Evolutionary conservation across 2,329 filamentous ascomycete genomes (phyloP).

Genomic region (Claviceps spartinae): DNA sequence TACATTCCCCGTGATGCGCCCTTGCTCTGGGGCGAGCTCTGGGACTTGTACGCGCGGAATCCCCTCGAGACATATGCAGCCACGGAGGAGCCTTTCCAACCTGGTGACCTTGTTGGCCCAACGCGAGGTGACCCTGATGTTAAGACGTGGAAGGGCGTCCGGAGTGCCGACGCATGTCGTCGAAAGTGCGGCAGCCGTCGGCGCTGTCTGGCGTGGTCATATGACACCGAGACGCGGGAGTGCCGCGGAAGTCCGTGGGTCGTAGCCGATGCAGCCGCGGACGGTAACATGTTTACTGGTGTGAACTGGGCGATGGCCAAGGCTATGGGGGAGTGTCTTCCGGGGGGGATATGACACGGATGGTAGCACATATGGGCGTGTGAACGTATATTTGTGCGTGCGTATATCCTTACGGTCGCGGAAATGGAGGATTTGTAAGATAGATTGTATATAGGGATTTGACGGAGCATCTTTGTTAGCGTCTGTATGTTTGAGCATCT

Average conservation of each 20-base stretch:
- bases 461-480: too few relatives aligned
- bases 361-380: neutral
- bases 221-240: constrained; percentile 23
- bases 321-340: constrained; percentile 9
- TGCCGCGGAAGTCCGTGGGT: constrained; percentile 38
- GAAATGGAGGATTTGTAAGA: too few relatives aligned
- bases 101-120: constrained; percentile 37
- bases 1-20: constrained; percentile 15
- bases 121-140: constrained; percentile 24
- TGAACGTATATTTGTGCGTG: neutral
- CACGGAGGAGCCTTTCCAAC: constrained; percentile 11
- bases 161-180: constrained; percentile 28
- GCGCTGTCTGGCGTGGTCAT: constrained; percentile 39
- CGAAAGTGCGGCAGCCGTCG: constrained; percentile 24
- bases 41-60: constrained; percentile 32
- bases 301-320: constrained; percentile 18
- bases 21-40: constrained; percentile 37
- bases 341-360: neutral
- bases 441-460: too few relatives aligned
- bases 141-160: constrained; percentile 23
- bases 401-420: too few relatives aligned
- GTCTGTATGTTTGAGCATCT: too few relatives aligned
- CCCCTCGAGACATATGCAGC: constrained; percentile 23
- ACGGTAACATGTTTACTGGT: constrained; percentile 13
- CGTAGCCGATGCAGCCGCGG: constrained; percentile 24